Percentiles rank a stretch among this genome's conserved stretches.
phyloP scores from a whole-genome alignment of 2,329 filamentous ascomycete genomes.

The Colletotrichum melonis region DNA sequence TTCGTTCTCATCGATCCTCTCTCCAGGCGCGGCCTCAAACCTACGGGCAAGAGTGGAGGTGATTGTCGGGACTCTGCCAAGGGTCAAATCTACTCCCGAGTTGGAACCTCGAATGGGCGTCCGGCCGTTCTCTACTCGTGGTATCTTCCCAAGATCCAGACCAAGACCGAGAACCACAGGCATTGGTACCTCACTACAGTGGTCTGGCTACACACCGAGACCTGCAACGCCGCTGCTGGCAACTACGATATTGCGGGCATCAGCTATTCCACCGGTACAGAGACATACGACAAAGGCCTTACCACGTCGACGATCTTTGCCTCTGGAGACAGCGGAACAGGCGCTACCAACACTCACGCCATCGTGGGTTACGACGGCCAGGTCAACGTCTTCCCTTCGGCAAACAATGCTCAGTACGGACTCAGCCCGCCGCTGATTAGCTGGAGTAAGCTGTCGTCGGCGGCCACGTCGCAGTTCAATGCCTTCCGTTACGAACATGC shows the following conservation, averaged over 20 bases:
- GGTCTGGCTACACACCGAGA: conserved; percentile 9
- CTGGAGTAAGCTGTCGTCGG: background rate
- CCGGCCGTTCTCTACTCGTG: conserved; percentile 8
- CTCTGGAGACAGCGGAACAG: background rate
- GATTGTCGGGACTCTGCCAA: background rate
- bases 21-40: background rate
- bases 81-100: conserved; percentile 5
- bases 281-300: background rate
- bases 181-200: conserved; percentile 12
- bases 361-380: conserved; percentile 3
- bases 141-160: conserved; percentile 16
- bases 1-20: background rate
- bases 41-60: background rate
- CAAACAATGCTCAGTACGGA: background rate
- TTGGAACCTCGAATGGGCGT: background rate
- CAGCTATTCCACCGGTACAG: conserved; percentile 1
- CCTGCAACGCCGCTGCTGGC: background rate
- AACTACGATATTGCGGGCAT: background rate
- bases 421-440: conserved; percentile 3
- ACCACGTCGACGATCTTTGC: background rate
- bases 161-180: background rate
- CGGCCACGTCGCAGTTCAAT: background rate
- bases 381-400: background rate
- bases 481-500: background rate
- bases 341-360: background rate